Base-by-base conservation (phyloP, 1,139 yeast species). In the Sugiyamaella pinicola region DNA sequence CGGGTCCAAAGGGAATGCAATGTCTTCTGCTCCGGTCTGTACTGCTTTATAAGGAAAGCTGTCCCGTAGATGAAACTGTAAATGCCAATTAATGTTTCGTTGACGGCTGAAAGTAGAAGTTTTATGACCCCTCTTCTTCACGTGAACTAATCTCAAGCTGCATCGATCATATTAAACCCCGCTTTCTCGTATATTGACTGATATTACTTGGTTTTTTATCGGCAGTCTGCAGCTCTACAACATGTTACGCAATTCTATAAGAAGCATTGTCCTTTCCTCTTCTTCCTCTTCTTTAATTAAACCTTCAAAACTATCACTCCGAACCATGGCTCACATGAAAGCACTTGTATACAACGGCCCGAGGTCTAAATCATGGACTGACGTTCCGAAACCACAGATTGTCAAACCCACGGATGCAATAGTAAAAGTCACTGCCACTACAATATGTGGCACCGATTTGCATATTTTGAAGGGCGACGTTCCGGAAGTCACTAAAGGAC, bases 371-470 rank as follows among this genome's bases (percentile, higher is more conserved):
- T 54, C 64, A 2, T 67, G 77, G 67, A 70, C 66, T 28, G 52
- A 64, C 0, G 73, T 76, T 17, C 69, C 76, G 28, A 70, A 66
- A 53, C 80, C 81, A 35, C 55, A 50, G 10, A 54, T 76, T 35
- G 33, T 55, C 15, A 53, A 66, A 5, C 69, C 75, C 18, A 72
- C 77, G 0, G 81, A 77, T 61, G 80, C 77, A 3, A 65, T 77
- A 44, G 71, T 78, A 55, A 75, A 74, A 57, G 60, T 75, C 22
- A 55, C 71, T 6, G 69, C 73, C 7, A 75, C 80, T 3, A 76
- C 80, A 2, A 76, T 77, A 43, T 77, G 81, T 61, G 81, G 81
- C 34, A 68, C 79, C 0, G 81, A 77, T 58, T 63, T 77, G 42
- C 81, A 77, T 58, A 76, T 77, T 70, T 52, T 72, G 45, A 73